Evolutionary conservation across 2,329 filamentous ascomycete species (phyloP).

Genomic region (Mollisiaceae sp.): DNA sequence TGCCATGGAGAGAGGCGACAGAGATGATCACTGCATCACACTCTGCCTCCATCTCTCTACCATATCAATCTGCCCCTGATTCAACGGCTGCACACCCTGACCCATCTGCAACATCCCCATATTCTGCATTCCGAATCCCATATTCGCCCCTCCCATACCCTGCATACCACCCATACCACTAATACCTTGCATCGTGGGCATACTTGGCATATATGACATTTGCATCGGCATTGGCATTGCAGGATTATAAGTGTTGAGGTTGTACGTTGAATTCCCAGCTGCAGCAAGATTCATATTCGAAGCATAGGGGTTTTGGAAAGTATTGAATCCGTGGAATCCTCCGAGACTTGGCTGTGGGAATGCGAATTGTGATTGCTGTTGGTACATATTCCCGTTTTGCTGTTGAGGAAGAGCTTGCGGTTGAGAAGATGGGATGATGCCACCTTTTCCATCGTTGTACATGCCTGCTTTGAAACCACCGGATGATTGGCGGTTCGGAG

Average conservation of each 20-base stretch:
- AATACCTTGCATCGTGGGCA: constrained; percentile 17
- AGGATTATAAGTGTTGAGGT: constrained; percentile 25
- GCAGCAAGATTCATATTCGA: constrained; percentile 3
- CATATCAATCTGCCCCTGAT: constrained; percentile 44
- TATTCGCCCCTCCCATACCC: neutral
- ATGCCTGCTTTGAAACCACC: constrained; percentile 31
- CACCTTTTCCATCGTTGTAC: constrained; percentile 36
- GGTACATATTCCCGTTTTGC: neutral
- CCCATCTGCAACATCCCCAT: constrained; percentile 33
- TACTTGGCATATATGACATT: constrained; percentile 31
- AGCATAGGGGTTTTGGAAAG: constrained; percentile 34
- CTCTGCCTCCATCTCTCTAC: constrained; percentile 45
- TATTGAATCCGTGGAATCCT: constrained; percentile 23
- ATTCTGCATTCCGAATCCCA: constrained; percentile 18
- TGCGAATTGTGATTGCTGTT: constrained; percentile 26
- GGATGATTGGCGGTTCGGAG: constrained; percentile 17
- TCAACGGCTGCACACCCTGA: constrained; percentile 31
- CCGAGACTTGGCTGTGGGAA: constrained; percentile 37
- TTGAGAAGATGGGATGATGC: constrained; percentile 27
- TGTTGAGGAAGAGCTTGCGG: neutral
- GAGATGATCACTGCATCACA: constrained; percentile 38
- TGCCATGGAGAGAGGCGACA: too few species aligned
- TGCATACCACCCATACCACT: constrained; percentile 9
- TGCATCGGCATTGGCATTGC: constrained; percentile 28
- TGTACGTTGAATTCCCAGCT: neutral